Evolutionary conservation across 2,329 filamentous ascomycete species (phyloP).

Genomic region (Verticillium alfalfae): DNA sequence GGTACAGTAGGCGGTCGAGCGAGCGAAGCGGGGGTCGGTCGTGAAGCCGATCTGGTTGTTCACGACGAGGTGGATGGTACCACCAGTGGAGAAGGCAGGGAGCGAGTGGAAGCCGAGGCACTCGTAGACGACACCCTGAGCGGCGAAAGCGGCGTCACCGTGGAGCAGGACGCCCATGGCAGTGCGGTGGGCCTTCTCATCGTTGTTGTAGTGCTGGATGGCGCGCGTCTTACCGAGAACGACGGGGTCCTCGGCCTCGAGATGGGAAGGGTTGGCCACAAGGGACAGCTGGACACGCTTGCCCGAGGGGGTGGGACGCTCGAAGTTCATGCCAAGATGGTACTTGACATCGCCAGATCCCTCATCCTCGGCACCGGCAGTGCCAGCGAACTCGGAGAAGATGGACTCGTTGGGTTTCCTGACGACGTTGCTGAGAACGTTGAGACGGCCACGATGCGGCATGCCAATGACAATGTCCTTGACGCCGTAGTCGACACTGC

Average conservation of each 20-base stretch:
- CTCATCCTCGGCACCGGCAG: conserved; percentile 81
- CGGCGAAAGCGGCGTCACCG: conserved; percentile 95
- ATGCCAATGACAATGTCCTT: conserved; percentile 99
- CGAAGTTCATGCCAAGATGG: conserved; percentile 99
- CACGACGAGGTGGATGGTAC: conserved; percentile 93
- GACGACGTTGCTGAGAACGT: conserved; percentile 96
- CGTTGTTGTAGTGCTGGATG: conserved; percentile 98
- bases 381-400: conserved; percentile 95
- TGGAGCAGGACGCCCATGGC: conserved; percentile 96
- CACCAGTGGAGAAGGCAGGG: conserved; percentile 92
- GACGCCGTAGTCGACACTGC: conserved; percentile 95
- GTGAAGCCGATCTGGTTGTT: conserved; percentile 99
- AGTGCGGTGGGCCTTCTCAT: conserved; percentile 80
- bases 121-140: conserved; percentile 96
- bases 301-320: conserved; percentile 93
- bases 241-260: conserved; percentile 97
- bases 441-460: conserved; percentile 97
- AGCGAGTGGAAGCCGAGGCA: conserved; percentile 96
- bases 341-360: conserved; percentile 99
- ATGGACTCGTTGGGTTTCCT: conserved; percentile 99
- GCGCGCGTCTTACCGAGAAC: conserved; percentile 96
- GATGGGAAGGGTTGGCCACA: conserved; percentile 95
- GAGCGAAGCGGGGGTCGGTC: conserved; percentile 93
- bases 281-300: conserved; percentile 99
- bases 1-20: conserved; percentile 97